phyloP scores from a whole-genome alignment of 345 rosid genomes.

The Populus tremula region DNA sequence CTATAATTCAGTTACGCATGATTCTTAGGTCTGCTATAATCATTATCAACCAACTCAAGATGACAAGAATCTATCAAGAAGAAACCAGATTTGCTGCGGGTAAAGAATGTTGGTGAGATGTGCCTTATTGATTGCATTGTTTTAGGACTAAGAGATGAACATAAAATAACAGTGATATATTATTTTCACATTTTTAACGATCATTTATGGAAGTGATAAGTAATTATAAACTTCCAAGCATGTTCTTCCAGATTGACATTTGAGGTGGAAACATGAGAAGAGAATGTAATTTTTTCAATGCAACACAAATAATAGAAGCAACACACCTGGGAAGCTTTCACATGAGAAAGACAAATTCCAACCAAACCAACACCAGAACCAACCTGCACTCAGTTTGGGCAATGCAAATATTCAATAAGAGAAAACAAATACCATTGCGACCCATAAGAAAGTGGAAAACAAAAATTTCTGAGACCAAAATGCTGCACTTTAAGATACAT shows the following conservation, averaged over 20 bases:
- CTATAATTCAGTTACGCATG: background rate
- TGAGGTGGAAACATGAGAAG: background rate
- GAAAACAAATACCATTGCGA: background rate
- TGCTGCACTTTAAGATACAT: background rate
- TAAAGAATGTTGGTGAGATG: background rate
- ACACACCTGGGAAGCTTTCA: conserved; percentile 69
- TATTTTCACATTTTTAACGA: background rate
- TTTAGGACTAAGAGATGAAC: background rate
- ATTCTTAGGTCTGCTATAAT: background rate
- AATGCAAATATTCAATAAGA: background rate
- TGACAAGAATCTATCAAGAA: background rate
- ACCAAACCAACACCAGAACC: conserved; percentile 92
- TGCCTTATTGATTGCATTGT: background rate
- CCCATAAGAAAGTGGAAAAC: background rate
- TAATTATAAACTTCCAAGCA: background rate
- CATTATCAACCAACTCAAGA: background rate
- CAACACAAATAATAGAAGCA: background rate
- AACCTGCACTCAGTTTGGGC: conserved; percentile 40
- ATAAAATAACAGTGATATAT: too few species aligned
- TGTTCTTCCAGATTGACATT: background rate
- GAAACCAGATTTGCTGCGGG: background rate
- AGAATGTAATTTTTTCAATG: conserved; percentile 1
- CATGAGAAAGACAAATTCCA: conserved; percentile 78
- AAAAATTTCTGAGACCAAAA: background rate
- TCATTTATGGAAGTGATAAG: background rate